Percentiles rank a stretch among this genome's conserved stretches.
These are phyloP conservation scores for Epichloe festucae DNA, from an alignment of 2,329 filamentous ascomycete species.

Conservation along the genomic window DNA sequence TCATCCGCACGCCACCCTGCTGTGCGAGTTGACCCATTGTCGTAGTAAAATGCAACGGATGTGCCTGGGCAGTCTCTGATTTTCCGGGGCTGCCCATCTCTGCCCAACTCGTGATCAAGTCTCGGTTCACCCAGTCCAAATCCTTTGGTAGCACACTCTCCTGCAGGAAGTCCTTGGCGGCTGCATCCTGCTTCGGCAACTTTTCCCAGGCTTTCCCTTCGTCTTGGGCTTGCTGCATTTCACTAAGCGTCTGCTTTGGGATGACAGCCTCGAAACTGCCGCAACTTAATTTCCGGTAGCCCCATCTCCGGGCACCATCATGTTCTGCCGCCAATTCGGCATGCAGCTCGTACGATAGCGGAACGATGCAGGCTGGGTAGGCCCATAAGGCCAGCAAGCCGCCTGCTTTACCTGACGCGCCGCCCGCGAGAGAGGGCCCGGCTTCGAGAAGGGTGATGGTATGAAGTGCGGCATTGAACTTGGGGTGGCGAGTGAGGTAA, in stretches of 20 bases:
- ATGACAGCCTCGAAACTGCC: slow-evolving; percentile 41
- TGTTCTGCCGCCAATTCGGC: slow-evolving; percentile 75
- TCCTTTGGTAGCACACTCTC: slow-evolving; percentile 57
- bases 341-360: slow-evolving; percentile 74
- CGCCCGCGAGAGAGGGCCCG: slow-evolving; percentile 67
- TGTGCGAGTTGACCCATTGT: slow-evolving; percentile 66
- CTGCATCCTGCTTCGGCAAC: slow-evolving; percentile 44
- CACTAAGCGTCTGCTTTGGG: slow-evolving; percentile 21
- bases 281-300: slow-evolving; percentile 68
- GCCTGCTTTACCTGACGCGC: slow-evolving; percentile 88
- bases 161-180: slow-evolving; percentile 33
- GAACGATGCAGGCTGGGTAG: slow-evolving; percentile 73
- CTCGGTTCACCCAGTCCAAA: slow-evolving; percentile 70
- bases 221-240: slow-evolving; percentile 12
- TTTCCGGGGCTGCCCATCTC: slow-evolving; percentile 62
- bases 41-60: slow-evolving; percentile 82
- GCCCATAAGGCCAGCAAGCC: slow-evolving; percentile 86
- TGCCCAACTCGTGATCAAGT: slow-evolving; percentile 56
- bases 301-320: slow-evolving; percentile 66
- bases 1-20: slow-evolving; percentile 54
- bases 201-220: slow-evolving; percentile 43
- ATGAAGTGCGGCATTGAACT: slow-evolving; percentile 62
- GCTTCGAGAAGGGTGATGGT: slow-evolving; percentile 81
- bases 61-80: slow-evolving; percentile 79
- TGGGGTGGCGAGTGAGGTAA: slow-evolving; percentile 74